These are phyloP conservation scores for Pistacia integerrima DNA, from an alignment of 345 rosid genomes.

Conservation along the genomic window DNA sequence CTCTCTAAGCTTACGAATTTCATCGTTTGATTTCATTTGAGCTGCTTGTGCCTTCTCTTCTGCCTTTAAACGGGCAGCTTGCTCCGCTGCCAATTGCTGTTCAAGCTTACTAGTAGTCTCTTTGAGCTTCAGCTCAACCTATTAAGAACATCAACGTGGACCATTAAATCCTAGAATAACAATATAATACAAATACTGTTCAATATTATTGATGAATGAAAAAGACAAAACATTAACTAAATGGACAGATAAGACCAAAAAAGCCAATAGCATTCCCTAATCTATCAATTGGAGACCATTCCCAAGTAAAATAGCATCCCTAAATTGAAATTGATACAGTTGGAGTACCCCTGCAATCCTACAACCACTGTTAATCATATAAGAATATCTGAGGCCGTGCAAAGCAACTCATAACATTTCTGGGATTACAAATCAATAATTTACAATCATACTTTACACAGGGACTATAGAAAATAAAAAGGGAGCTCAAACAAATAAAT, in stretches of 20 bases:
- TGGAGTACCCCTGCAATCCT: no score
- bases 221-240: neutral
- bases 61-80: conserved; percentile 70
- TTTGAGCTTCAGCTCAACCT: conserved; percentile 82
- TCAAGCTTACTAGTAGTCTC: conserved; percentile 74
- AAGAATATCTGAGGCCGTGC: no score
- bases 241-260: neutral
- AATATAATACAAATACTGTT: neutral
- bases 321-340: no score
- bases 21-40: conserved; percentile 68
- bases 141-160: neutral
- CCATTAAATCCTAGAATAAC: neutral
- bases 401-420: no score
- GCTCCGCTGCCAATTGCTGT: conserved; percentile 73
- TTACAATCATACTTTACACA: no score
- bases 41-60: conserved; percentile 58
- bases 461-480: neutral
- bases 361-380: no score
- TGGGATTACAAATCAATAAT: no score
- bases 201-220: no score
- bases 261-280: no score
- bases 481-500: neutral
- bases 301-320: no score
- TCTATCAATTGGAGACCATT: no score
- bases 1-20: conserved; percentile 73